Evolutionary conservation across 495 filamentous ascomycete genomes (phyloP), one percentile per base, ranked within the genome.

Genomic region (Articulospora tetracladia): DNA sequence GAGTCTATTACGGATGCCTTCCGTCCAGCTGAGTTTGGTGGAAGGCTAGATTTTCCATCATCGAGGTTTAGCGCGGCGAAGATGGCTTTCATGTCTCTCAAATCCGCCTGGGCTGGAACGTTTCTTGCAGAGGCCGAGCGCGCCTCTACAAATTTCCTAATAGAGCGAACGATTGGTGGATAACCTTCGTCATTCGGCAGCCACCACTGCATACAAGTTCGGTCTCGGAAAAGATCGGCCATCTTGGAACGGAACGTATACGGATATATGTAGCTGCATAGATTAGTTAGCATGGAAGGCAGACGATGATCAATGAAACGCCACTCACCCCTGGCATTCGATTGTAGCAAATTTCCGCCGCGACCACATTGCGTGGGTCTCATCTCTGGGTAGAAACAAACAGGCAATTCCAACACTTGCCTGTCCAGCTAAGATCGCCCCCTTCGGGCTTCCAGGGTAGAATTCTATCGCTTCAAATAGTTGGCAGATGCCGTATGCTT

Each of bases 191-290:
- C 84, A 67, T 92, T 84, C 1, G 92, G 90, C 23, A 95, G 81
- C 92, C 92, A 97, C 91, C 91, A 96, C 36, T 87, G 80, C 54
- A 81, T 77, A 58, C 90, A 77, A 53, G 85, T 86, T 11, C 83
- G 80, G 32, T 87, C 76, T 62, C 80, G 74, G 79, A 91, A 96
- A 30, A 88, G 69, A 27, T 85, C 81, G 15, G 89, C 82, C 77
- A 98, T 86, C 53, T 80, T 82, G 24, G 74, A 71, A 65, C 93
- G 90, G 72, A 93, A 86, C 44, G 81, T 85, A 27, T 81, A 72
- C 8, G 93, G 86, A 61, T 87, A 91, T 25, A 95, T 86, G 70
- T 95, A 96, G 46, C 93, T 97, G 66, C 49, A 4, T 30, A 49
- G 59, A 30, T 22, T 47, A 46, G 53, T 34, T 41, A 47, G 52